These are phyloP conservation scores for Coemansia asiatica DNA, from an alignment of 192 early-diverging fungal genomes.

Conservation along the genomic window DNA sequence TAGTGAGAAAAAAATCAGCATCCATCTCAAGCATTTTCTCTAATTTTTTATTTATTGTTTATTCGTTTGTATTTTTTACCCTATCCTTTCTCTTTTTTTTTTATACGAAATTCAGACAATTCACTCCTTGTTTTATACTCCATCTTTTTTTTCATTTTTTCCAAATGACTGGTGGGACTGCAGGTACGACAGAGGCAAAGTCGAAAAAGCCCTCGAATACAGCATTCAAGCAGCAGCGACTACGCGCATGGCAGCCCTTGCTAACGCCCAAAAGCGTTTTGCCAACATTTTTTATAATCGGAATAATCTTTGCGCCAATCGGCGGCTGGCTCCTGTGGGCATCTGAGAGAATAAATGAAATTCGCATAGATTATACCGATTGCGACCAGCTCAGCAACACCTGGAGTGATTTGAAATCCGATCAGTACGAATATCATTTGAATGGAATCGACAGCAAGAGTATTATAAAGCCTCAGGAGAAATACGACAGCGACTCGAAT, in stretches of 20 bases:
- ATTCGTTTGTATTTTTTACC: neutral
- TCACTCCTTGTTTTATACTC: neutral
- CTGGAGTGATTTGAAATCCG: slow-evolving; percentile 4
- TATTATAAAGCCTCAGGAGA: slow-evolving; percentile 48
- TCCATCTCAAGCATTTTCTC: no score
- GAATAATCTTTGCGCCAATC: slow-evolving; percentile 92
- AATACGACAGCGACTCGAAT: slow-evolving; percentile 47
- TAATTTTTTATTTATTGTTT: neutral
- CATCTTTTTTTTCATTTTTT: neutral
- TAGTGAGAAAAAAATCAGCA: no score
- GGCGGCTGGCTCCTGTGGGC: slow-evolving; percentile 90
- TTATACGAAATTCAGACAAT: neutral
- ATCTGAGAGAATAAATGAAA: slow-evolving; percentile 80
- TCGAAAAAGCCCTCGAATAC: slow-evolving; percentile 66
- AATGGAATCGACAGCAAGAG: slow-evolving; percentile 31
- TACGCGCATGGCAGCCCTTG: slow-evolving; percentile 99
- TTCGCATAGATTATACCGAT: slow-evolving; percentile 91
- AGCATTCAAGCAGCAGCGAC: slow-evolving; percentile 98
- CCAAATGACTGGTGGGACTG: slow-evolving; percentile 36
- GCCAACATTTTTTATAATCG: slow-evolving; percentile 92
- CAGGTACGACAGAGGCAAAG: slow-evolving; percentile 21
- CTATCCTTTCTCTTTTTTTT: neutral
- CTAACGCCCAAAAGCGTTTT: slow-evolving; percentile 97
- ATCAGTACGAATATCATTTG: slow-evolving; percentile 44
- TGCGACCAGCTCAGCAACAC: slow-evolving; percentile 58